Evolutionary conservation across 1,284 basidiomycete species (phyloP), one percentile per base, ranked within the genome.

Genomic region (Ganoderma lingzhi): DNA sequence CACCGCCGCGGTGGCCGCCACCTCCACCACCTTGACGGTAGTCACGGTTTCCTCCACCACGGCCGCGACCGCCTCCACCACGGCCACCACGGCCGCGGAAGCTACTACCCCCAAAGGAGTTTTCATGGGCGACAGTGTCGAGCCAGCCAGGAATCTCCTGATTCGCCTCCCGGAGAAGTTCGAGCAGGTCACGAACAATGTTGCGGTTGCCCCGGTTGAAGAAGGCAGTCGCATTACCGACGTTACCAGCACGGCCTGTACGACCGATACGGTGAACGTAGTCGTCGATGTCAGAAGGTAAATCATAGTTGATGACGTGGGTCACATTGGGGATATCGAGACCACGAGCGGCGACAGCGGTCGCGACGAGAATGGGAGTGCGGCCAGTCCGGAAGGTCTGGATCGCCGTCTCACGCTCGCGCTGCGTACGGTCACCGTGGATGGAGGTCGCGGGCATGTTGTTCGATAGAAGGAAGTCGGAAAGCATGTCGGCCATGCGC

Each of bases 321-420:
- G 96, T 98, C 78, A 99, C 97, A 82, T 99, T 98, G 76, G 98
- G 98, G 76, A 99, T 99, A 85, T 99, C 97, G 77, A 99, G 91
- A 82, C 97, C 97, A 87, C 98, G 96, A 70, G 98, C 97, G 64
- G 97, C 97, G 70, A 99, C 98, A 66, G 97, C 98, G 37, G 98
- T 99, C 61, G 97, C 97, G 71, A 99, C 97, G 80, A 99, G 88
- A 82, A 99, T 94, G 63, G 97, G 97, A 0, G 97, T 98, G 73
- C 94, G 92, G 39, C 97, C 97, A 32, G 91, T 92, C 72, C 95
- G 92, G 94, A 99, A 99, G 19, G 96, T 97, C 79, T 96, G 92
- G 58, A 99, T 86, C 37, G 97, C 97, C 82, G 86, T 91, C 85
- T 99, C 98, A 82, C 97, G 96, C 84, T 99, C 97, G 74, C 97